phyloP scores from a whole-genome alignment of 2,329 filamentous ascomycete species.

The Bipolaris cookei region DNA sequence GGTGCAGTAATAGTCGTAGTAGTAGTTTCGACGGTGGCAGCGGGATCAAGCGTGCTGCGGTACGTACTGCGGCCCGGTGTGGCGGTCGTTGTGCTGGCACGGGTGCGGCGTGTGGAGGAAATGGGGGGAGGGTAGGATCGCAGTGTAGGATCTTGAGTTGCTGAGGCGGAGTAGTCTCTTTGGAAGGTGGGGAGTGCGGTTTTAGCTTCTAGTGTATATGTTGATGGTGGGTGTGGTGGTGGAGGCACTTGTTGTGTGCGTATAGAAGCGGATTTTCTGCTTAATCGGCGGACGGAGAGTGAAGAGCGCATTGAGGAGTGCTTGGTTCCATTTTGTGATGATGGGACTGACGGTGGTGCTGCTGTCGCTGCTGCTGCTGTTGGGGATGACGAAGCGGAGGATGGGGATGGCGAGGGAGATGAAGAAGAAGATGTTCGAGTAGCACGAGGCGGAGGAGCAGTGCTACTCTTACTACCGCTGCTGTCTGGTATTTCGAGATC shows the following conservation, averaged over 20 bases:
- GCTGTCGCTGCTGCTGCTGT: neutral
- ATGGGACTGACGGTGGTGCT: neutral
- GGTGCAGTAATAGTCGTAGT: too few species aligned
- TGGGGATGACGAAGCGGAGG: neutral
- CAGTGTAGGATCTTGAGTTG: neutral
- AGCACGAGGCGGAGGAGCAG: neutral
- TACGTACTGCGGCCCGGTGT: too few species aligned
- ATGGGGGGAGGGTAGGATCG: neutral
- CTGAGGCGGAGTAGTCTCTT: neutral
- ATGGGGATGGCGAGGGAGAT: neutral
- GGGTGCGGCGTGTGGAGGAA: too few species aligned
- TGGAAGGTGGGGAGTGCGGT: neutral
- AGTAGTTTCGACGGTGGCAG: neutral
- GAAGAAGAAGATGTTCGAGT: neutral
- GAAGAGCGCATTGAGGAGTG: neutral
- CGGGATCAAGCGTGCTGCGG: neutral
- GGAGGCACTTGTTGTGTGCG: neutral
- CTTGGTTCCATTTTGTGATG: neutral
- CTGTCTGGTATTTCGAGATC: slow-evolving; percentile 10
- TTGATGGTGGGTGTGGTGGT: neutral
- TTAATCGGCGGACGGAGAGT: neutral
- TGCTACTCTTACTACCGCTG: too few species aligned
- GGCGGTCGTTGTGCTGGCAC: too few species aligned
- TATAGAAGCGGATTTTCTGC: neutral
- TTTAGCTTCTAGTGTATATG: neutral